Conservation (phyloP, 129 eudicot genomes). For the Escallonia herrerae region DNA sequence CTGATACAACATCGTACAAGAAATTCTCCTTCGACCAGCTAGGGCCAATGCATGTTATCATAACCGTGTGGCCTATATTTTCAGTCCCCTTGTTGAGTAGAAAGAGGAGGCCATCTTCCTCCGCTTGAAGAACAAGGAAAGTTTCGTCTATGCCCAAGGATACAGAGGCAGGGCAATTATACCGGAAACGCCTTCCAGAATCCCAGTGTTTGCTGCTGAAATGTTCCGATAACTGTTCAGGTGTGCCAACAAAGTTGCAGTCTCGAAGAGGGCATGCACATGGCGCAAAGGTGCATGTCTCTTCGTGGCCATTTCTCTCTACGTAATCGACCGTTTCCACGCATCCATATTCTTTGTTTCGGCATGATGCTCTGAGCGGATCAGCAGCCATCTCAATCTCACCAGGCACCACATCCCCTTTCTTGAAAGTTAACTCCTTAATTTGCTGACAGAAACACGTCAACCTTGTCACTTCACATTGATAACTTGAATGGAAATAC, state of each 20-base stretch:
- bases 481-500: no score
- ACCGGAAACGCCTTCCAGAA: constrained; percentile 62
- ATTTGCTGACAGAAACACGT: constrained; percentile 5
- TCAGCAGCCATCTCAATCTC: constrained; percentile 23
- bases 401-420: constrained; percentile 22
- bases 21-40: constrained; percentile 45
- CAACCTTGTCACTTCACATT: neutral
- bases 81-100: constrained; percentile 66
- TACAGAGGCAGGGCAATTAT: constrained; percentile 45
- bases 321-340: constrained; percentile 25
- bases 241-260: constrained; percentile 56
- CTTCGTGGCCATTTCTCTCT: constrained; percentile 33
- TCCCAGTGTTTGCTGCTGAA: constrained; percentile 73
- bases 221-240: constrained; percentile 45
- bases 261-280: constrained; percentile 53
- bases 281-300: constrained; percentile 30
- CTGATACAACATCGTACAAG: constrained; percentile 53
- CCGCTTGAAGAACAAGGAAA: constrained; percentile 65
- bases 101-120: constrained; percentile 63
- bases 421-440: constrained; percentile 1
- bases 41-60: constrained; percentile 60
- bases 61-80: constrained; percentile 52
- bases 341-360: constrained; percentile 30
- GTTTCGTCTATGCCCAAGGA: constrained; percentile 56
- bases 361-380: constrained; percentile 23